Conservation (phyloP, 306 rosid genomes). For the Myrica gale region DNA sequence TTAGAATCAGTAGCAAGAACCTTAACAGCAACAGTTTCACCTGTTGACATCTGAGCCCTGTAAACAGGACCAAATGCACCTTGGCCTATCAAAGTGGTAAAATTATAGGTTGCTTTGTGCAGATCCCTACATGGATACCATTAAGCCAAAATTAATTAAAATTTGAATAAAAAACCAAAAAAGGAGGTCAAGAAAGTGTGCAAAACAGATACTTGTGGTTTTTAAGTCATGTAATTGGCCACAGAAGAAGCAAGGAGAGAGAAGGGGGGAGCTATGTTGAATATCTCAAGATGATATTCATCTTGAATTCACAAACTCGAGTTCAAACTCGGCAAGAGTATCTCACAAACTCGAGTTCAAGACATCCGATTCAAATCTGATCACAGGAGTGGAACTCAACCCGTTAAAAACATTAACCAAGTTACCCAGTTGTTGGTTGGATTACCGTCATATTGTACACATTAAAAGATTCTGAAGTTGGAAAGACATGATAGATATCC, state of each 20-base stretch:
- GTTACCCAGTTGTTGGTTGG: background rate
- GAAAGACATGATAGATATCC: background rate
- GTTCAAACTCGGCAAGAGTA: too few relatives aligned
- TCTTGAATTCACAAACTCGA: too few relatives aligned
- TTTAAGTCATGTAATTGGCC: background rate
- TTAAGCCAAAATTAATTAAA: slow-evolving; percentile 6
- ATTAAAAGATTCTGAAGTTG: background rate
- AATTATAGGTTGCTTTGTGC: slow-evolving; percentile 88
- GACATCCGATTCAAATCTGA: too few relatives aligned
- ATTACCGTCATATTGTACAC: background rate
- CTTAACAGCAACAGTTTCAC: slow-evolving; percentile 91
- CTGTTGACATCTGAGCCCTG: slow-evolving; percentile 91
- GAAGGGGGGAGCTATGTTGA: background rate
- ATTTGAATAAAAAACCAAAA: slow-evolving; percentile 1
- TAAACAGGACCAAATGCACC: slow-evolving; percentile 99
- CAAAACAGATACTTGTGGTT: background rate
- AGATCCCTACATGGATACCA: slow-evolving; percentile 62
- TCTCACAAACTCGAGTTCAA: too few relatives aligned
- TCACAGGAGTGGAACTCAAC: background rate
- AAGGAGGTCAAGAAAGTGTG: slow-evolving; percentile 1
- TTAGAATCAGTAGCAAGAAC: slow-evolving; percentile 94
- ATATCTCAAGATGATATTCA: too few relatives aligned
- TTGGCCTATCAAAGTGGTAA: slow-evolving; percentile 92
- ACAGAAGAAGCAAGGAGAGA: background rate
- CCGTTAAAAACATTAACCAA: background rate